These are phyloP conservation scores for Alternaria brassicae DNA, from an alignment of 2,329 filamentous ascomycete genomes.

Conservation along the genomic window DNA sequence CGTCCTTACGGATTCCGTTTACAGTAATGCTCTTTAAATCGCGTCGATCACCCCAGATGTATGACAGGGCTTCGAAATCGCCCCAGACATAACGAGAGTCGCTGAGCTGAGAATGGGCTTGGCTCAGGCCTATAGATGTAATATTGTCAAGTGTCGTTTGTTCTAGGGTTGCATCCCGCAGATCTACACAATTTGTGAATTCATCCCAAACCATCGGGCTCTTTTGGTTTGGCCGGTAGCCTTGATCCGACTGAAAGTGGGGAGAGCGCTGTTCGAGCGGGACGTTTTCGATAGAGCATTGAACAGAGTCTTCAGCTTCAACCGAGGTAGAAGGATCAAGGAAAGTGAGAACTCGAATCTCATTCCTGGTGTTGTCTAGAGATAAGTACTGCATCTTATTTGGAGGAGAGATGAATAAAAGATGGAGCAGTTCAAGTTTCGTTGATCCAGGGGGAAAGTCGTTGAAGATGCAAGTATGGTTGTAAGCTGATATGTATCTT, in stretches of 20 bases:
- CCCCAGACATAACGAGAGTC: neutral
- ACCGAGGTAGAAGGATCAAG: neutral
- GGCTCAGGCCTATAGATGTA: neutral
- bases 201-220: neutral
- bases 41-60: neutral
- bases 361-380: neutral
- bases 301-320: neutral
- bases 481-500: neutral
- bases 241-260: neutral
- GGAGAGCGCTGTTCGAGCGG: neutral
- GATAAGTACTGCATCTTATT: neutral
- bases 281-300: neutral
- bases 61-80: neutral
- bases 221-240: neutral
- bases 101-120: accelerated
- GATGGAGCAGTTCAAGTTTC: neutral
- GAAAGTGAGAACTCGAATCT: neutral
- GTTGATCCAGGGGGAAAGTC: no score
- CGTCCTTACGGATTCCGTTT: accelerated
- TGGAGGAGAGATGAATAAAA: neutral
- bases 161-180: neutral
- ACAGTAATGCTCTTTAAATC: accelerated
- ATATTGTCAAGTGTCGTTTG: neutral
- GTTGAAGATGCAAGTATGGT: neutral
- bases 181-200: neutral